Evolutionary conservation across 805 yeast species (phyloP).

Genomic region (Saccharomycopsis sp.): DNA sequence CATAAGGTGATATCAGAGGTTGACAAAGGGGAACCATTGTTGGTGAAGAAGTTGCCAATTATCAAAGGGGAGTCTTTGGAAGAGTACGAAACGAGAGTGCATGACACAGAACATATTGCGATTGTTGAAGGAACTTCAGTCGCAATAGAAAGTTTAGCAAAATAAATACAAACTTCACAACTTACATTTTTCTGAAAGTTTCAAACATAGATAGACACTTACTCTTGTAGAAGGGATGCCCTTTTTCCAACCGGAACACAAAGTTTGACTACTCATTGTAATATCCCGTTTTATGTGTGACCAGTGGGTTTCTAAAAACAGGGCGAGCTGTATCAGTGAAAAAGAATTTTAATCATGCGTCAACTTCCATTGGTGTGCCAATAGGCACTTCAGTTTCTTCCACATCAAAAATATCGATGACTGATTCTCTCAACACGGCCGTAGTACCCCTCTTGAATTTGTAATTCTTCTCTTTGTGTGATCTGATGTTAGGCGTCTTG

Average conservation of each 20-base stretch:
- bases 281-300: too few relatives aligned
- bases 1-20: slow-evolving; percentile 95
- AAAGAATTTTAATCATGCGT: slow-evolving; percentile 23
- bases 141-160: too few relatives aligned
- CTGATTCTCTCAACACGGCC: slow-evolving; percentile 56
- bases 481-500: slow-evolving; percentile 84
- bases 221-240: too few relatives aligned
- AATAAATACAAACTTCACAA: too few relatives aligned
- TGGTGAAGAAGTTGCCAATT: slow-evolving; percentile 71
- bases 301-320: too few relatives aligned
- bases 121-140: slow-evolving; percentile 96
- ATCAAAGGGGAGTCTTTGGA: slow-evolving; percentile 68
- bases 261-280: too few relatives aligned
- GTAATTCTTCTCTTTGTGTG: slow-evolving; percentile 71
- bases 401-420: slow-evolving; percentile 57
- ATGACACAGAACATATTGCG: slow-evolving; percentile 75
- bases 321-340: not conserved
- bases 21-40: slow-evolving; percentile 83
- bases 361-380: slow-evolving; percentile 42
- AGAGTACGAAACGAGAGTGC: slow-evolving; percentile 75
- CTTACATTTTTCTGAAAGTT: too few relatives aligned
- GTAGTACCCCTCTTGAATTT: slow-evolving; percentile 93
- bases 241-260: too few relatives aligned
- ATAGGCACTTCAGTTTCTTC: slow-evolving; percentile 38
- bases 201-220: too few relatives aligned